Base-by-base conservation (phyloP, 306 rosid species). In the Dalbergia oliveri region DNA sequence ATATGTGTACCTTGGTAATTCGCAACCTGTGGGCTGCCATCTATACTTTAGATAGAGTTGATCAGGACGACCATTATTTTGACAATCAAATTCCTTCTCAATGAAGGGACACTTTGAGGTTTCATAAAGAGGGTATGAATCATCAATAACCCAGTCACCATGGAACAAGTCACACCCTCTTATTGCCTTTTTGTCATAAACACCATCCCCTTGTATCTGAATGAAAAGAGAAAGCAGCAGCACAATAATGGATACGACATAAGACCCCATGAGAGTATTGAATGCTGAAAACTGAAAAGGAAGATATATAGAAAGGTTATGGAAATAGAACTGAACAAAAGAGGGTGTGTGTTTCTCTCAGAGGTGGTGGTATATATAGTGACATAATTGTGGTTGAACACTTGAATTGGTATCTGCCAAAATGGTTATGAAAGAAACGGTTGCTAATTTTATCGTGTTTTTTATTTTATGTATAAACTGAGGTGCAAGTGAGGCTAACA, bases 1-100 rank as follows among this genome's bases (percentile, higher is more conserved):
- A 9, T 2, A 14, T 57, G 33, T 26, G 61, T 69, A 91, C 98
- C 93, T 90, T 45, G 92, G 90, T 70, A 91, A 78, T 83, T 74
- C 72, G 86, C 98, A 94, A 31, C 44, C 68, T 11, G 66, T 21
- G 11, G 98, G 97, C 10, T 91, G 92, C 98, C 98, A 94, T 82
- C 91, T 74, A 47, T 85, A 89, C 39, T 88, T 82, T 77, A 86
- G 91, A 67, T 90, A 94, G 74, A 76, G 10, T 15, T 81, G 64
- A 64, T 94, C 91, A 10, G 91, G 89, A 37, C 97, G 94, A 64
- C 91, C 93, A 85, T 93, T 90, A 3, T 12, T 76, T 4, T 44
- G 11, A 65, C 97, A 94, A 77, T 88, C 87, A 43, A 94, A 94
- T 71, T 83, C 74, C 14, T 74, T 86, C 84, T 88, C 86, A 14